These are phyloP conservation scores for Phytophthora ohioensis DNA, from an alignment of 352 stramenopile genomes.

Conservation along the genomic window DNA sequence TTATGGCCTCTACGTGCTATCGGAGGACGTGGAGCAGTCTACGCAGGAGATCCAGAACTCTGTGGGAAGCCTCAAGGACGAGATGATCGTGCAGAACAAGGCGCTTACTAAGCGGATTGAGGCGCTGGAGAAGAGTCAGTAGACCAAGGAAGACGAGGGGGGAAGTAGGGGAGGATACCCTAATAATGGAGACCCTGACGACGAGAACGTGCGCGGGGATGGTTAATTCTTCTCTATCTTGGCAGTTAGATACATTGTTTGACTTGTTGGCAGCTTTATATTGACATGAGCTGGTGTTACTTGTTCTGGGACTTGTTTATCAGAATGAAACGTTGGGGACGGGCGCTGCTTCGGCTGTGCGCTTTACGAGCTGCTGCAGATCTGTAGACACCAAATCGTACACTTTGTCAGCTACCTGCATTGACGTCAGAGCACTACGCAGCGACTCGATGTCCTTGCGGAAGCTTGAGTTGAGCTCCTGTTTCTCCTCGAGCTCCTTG, in stretches of 20 bases:
- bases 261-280: conserved; percentile 11
- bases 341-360: conserved; percentile 18
- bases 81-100: conserved; percentile 74
- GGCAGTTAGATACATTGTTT: background rate
- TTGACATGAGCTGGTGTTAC: conserved; percentile 20
- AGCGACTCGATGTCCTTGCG: conserved; percentile 72
- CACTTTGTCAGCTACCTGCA: conserved; percentile 71
- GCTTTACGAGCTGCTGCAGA: conserved; percentile 54
- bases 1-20: conserved; percentile 76
- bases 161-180: background rate
- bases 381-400: conserved; percentile 66
- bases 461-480: conserved; percentile 66
- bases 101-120: conserved; percentile 79
- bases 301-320: conserved; percentile 12
- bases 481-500: conserved; percentile 65
- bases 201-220: conserved; percentile 3
- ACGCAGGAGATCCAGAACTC: conserved; percentile 77
- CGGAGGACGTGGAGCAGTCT: conserved; percentile 76
- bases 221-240: conserved; percentile 27
- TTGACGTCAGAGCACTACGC: conserved; percentile 65
- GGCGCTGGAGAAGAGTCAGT: conserved; percentile 77
- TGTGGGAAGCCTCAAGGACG: conserved; percentile 70
- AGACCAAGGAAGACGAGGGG: conserved; percentile 11
- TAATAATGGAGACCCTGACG: conserved; percentile 17
- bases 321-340: conserved; percentile 12